These are phyloP conservation scores for Lactarius vividus DNA, from an alignment of 768 basidiomycete genomes.

Conservation along the genomic window DNA sequence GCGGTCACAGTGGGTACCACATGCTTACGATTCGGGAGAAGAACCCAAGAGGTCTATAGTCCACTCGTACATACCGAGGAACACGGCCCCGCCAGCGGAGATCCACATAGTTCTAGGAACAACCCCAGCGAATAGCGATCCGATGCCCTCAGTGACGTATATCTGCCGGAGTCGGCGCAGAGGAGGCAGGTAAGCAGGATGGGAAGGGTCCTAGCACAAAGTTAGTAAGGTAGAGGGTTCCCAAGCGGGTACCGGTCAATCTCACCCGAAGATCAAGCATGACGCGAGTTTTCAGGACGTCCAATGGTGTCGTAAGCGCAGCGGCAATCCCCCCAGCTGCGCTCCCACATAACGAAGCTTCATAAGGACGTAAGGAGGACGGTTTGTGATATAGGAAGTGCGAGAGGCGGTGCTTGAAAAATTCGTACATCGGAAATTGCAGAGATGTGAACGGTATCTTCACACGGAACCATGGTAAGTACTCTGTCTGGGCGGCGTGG, in stretches of 20 bases:
- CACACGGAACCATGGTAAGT: constrained; percentile 1
- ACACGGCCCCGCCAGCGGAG: constrained; percentile 93
- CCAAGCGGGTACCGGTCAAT: neutral
- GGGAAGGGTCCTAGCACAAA: constrained; percentile 45
- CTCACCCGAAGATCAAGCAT: constrained; percentile 89
- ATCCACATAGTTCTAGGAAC: constrained; percentile 96
- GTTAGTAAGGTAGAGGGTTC: neutral
- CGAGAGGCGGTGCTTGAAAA: constrained; percentile 70
- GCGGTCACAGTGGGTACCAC: neutral
- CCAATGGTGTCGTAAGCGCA: constrained; percentile 87
- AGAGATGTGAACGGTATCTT: constrained; percentile 96
- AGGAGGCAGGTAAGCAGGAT: constrained; percentile 54
- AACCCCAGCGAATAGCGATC: constrained; percentile 80
- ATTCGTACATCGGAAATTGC: constrained; percentile 95
- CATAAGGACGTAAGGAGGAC: constrained; percentile 52
- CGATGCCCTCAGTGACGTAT: constrained; percentile 63
- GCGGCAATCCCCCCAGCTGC: constrained; percentile 90
- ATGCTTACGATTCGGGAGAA: constrained; percentile 11
- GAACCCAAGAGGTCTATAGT: constrained; percentile 22
- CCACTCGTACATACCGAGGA: constrained; percentile 96
- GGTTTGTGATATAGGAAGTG: constrained; percentile 49
- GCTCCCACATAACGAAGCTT: constrained; percentile 87
- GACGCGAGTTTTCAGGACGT: constrained; percentile 94
- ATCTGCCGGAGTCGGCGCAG: constrained; percentile 60
- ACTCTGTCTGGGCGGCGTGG: neutral